Base-by-base conservation (phyloP, 2,329 filamentous ascomycete genomes). In the Neophaeococcomyces aloes region DNA sequence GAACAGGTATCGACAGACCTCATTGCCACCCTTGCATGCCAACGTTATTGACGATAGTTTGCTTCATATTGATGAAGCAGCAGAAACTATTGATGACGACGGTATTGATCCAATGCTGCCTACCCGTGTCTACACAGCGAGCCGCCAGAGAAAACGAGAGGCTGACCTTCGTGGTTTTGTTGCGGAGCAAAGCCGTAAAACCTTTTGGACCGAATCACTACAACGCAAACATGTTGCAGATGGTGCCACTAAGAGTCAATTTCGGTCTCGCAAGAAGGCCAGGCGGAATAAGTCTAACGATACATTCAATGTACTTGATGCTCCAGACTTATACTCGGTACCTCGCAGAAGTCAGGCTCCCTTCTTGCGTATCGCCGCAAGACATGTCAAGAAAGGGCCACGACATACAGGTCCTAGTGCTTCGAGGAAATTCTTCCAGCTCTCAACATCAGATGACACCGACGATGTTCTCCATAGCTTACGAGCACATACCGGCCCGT, bases 361-460 rank as follows among this genome's bases (percentile, higher is more conserved):
- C 17, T 79, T 79, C 42, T 60, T 80, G 4, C 67, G 67, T 41
- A 56, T 81, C 45, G 76, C 76, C 27, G 65, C 67, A 21, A 69
- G 76, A 47, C 64, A 67, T 52, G 71, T 67, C 38, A 67, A 75
- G 52, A 55, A 61, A 53, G 74, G 69, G 29, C 67, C 74, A 43
- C 67, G 71, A 51, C 18, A 32, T 13, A 30, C 19, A 11, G 23
- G 36, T 2, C 45, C 51, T 38, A 72, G 68, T 33, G 74, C 71
- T 13, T 64, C 61, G 17, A 59, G 61, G 38, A 78, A 78, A 51
- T 61, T 70, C 29, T 63, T 79, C 38, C 64, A 66, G 40, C 57
- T 79, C 19, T 68, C 67, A 13, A 76, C 69, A 18, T 61, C 58
- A 25, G 52, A 61, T 7, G 76, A 80, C 48, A 78, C 74, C 1